phyloP scores from a whole-genome alignment of 1,139 yeast species.

The Geotrichum aggregatum region DNA sequence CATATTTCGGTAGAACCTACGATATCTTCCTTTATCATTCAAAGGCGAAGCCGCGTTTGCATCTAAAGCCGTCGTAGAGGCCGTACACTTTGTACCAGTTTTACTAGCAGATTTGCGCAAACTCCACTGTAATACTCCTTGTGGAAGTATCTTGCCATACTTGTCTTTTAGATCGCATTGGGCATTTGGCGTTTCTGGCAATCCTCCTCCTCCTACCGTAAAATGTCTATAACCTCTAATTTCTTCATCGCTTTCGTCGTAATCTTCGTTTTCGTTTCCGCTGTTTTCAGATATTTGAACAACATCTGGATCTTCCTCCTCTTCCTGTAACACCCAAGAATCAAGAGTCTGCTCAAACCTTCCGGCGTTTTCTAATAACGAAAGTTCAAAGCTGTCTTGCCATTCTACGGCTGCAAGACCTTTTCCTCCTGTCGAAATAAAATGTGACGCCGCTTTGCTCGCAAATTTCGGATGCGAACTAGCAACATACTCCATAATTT shows the following conservation, averaged over 20 bases:
- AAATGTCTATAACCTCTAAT: neutral
- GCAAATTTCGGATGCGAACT: slow-evolving; percentile 4
- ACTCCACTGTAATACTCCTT: slow-evolving; percentile 5
- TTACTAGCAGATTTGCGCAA: slow-evolving; percentile 7
- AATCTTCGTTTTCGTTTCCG: neutral
- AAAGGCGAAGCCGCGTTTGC: too few relatives aligned
- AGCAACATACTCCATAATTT: neutral
- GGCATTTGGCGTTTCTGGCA: slow-evolving; percentile 2
- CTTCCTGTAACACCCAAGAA: slow-evolving; percentile 1
- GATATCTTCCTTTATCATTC: too few relatives aligned
- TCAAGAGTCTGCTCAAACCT: neutral
- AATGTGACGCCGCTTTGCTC: slow-evolving; percentile 2
- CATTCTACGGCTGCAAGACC: slow-evolving; percentile 5
- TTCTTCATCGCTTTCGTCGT: neutral
- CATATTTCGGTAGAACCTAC: too few relatives aligned
- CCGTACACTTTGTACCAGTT: too few relatives aligned
- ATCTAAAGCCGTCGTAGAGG: too few relatives aligned
- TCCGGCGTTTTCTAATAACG: neutral
- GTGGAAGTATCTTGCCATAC: slow-evolving; percentile 1
- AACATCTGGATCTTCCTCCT: neutral
- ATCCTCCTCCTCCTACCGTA: neutral
- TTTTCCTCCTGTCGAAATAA: neutral
- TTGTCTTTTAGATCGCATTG: neutral
- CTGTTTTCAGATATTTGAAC: neutral
- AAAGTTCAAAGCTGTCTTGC: slow-evolving; percentile 5